These are phyloP conservation scores for Gremmenia infestans DNA, from an alignment of 2,329 filamentous ascomycete genomes.

Conservation along the genomic window DNA sequence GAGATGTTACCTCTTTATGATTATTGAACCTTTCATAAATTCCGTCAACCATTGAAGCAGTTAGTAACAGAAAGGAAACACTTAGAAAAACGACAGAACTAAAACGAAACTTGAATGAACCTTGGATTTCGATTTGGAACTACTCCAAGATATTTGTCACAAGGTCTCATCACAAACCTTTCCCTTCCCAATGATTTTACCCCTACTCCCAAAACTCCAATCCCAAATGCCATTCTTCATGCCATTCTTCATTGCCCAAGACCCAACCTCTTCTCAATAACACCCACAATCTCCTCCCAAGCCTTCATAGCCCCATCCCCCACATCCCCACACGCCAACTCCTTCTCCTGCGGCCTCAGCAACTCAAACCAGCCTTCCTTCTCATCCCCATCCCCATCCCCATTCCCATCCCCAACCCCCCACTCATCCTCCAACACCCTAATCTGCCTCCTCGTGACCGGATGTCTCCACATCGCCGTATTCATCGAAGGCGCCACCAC, in stretches of 20 bases:
- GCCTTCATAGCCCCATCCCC: conserved; percentile 79
- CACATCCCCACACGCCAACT: conserved; percentile 77
- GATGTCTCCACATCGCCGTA: conserved; percentile 84
- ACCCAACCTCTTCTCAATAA: conserved; percentile 49
- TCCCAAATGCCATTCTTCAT: neutral
- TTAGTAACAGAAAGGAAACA: neutral
- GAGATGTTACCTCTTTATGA: neutral
- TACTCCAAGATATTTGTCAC: neutral
- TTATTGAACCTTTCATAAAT: neutral
- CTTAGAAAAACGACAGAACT: neutral
- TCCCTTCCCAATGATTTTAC: neutral
- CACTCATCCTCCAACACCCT: conserved; percentile 68
- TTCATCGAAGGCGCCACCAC: conserved; percentile 84
- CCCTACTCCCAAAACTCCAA: neutral
- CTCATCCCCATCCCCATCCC: conserved; percentile 64
- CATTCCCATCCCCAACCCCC: conserved; percentile 53
- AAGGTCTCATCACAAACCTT: neutral
- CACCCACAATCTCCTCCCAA: conserved; percentile 68
- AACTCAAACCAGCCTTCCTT: conserved; percentile 65
- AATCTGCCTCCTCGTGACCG: conserved; percentile 70
- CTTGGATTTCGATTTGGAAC: neutral
- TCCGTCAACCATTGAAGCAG: neutral
- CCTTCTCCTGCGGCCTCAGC: conserved; percentile 67
- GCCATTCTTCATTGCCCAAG: conserved; percentile 3
- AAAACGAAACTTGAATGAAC: neutral